These are phyloP conservation scores for Galeopsis tetrahit DNA, from an alignment of 257 asterid species.

Conservation along the genomic window DNA sequence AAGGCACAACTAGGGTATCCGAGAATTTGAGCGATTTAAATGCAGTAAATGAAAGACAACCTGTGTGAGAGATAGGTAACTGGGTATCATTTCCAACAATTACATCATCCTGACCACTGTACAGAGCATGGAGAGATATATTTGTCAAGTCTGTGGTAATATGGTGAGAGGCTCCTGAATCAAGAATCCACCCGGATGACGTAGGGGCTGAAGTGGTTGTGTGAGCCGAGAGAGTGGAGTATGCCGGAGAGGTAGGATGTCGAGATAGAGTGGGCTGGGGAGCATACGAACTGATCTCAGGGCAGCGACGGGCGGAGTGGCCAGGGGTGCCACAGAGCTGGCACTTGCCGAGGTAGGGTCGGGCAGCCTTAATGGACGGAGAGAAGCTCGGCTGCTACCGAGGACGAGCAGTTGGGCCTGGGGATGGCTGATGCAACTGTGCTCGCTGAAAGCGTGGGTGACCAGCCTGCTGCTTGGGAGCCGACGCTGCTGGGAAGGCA, in stretches of 20 bases:
- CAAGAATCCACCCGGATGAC: not conserved
- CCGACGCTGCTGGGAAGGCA: not conserved
- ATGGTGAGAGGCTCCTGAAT: not conserved
- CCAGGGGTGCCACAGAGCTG: too few species aligned
- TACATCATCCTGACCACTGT: not conserved
- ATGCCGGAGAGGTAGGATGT: not conserved
- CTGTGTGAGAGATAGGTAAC: not conserved
- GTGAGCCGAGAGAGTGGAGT: not conserved
- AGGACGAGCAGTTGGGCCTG: not conserved
- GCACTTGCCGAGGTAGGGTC: too few species aligned
- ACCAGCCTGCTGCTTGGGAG: not conserved
- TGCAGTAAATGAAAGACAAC: not conserved
- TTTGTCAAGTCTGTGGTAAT: not conserved
- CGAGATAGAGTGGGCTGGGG: not conserved
- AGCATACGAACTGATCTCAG: too few species aligned
- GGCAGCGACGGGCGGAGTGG: too few species aligned
- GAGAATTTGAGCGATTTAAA: not conserved
- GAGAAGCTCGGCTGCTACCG: too few species aligned
- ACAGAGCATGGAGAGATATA: not conserved
- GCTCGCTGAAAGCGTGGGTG: not conserved
- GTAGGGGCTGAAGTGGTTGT: not conserved
- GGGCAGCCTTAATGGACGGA: too few species aligned
- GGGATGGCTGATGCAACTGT: not conserved
- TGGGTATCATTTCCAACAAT: not conserved
- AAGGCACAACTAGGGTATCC: not conserved